phyloP scores from a whole-genome alignment of 139 green algal species.

The Penium margaritaceum region DNA sequence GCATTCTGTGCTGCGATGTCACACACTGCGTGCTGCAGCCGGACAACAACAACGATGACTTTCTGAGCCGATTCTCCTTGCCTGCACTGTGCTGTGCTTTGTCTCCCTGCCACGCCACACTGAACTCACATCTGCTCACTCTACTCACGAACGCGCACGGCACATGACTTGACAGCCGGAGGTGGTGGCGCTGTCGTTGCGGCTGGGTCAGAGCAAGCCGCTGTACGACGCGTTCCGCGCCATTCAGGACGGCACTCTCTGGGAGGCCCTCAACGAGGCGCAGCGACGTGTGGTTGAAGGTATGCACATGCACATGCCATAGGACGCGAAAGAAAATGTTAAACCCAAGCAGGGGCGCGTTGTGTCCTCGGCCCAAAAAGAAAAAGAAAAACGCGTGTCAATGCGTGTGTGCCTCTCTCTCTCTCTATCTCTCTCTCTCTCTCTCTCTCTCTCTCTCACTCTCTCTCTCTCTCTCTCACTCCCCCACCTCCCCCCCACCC shows the following conservation, averaged over 20 bases:
- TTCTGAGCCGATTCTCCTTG: no score
- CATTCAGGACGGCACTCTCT: slow-evolving; percentile 59
- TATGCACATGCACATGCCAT: no score
- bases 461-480: not conserved
- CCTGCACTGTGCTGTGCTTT: no score
- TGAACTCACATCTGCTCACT: not conserved
- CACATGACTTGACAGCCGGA: slow-evolving; percentile 57
- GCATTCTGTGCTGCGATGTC: no score
- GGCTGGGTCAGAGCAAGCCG: slow-evolving; percentile 70
- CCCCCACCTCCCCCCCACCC: no score
- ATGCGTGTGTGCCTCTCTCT: not conserved
- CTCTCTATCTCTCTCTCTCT: not conserved
- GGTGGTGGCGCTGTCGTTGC: slow-evolving; percentile 73
- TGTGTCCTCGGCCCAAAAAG: no score
- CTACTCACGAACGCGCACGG: not conserved
- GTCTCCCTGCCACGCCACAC: not conserved
- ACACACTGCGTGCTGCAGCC: no score
- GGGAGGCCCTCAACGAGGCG: slow-evolving; percentile 59
- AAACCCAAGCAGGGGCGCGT: no score
- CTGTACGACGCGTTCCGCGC: slow-evolving; percentile 72
- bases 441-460: not conserved
- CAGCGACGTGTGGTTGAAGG: slow-evolving; percentile 73
- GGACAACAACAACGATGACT: no score
- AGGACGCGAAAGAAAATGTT: no score
- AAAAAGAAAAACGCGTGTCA: no score